Conservation (phyloP, 495 filamentous ascomycete genomes). For the Aspergillus panamensis region DNA sequence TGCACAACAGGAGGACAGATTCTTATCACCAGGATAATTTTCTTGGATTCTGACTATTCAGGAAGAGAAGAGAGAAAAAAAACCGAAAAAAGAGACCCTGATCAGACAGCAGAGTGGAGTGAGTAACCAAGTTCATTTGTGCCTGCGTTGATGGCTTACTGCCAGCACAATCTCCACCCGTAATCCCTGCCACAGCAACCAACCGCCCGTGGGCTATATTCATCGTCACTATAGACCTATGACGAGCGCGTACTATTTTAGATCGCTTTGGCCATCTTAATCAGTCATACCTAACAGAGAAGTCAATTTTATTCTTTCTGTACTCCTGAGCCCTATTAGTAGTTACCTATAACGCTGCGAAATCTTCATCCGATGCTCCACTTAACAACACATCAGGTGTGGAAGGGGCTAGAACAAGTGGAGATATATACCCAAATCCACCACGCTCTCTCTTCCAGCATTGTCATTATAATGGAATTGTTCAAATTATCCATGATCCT, state of each 20-base stretch:
- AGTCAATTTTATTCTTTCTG: neutral
- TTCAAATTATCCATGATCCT: neutral
- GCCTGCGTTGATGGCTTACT: conserved; percentile 15
- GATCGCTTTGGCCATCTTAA: neutral
- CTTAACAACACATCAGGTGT: conserved; percentile 1
- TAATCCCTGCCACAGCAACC: conserved; percentile 41
- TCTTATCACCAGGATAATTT: neutral
- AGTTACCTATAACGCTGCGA: neutral
- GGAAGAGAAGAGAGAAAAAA: neutral
- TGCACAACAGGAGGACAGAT: neutral
- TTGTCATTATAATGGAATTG: neutral
- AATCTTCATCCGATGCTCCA: neutral
- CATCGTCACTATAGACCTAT: neutral
- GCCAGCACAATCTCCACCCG: conserved; percentile 31
- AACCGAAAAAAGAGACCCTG: conserved; percentile 13
- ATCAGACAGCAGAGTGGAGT: conserved; percentile 17
- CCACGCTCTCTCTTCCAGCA: neutral
- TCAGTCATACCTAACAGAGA: conserved; percentile 3
- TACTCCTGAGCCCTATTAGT: neutral
- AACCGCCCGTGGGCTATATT: conserved; percentile 10
- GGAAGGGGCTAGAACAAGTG: neutral
- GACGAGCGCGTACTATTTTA: conserved; percentile 1
- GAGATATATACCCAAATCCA: neutral
- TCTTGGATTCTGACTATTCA: neutral
- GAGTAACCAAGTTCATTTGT: conserved; percentile 20